Percentiles rank a stretch among this genome's conserved stretches.
phyloP scores from a whole-genome alignment of 805 yeast species.

The Cephaloascus albidus region DNA sequence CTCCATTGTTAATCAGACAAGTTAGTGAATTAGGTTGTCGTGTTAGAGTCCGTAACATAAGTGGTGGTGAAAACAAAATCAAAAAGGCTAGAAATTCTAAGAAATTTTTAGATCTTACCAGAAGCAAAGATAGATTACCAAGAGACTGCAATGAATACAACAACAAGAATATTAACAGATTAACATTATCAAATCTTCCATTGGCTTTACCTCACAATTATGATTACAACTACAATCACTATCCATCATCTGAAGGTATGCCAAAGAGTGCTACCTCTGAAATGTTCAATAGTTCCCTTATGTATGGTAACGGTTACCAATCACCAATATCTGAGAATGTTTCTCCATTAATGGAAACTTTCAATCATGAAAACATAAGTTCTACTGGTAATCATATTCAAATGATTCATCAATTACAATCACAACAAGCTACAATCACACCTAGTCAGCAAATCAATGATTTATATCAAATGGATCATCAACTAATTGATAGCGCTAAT shows the following conservation, averaged over 20 bases:
- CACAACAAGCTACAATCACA: neutral
- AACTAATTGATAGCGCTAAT: too few species aligned
- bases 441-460: neutral
- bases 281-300: neutral
- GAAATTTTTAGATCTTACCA: neutral
- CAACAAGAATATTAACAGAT: constrained; percentile 4
- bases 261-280: neutral
- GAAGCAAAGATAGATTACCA: too few species aligned
- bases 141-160: constrained; percentile 1
- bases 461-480: neutral
- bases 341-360: neutral
- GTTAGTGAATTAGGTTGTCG: neutral
- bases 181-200: neutral
- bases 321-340: neutral
- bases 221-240: neutral
- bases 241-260: neutral
- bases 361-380: neutral
- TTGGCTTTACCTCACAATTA: neutral
- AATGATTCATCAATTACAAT: neutral
- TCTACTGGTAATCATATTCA: neutral
- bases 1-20: constrained; percentile 10
- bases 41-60: neutral
- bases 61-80: neutral
- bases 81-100: neutral
- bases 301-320: neutral